Evolutionary conservation across 305 asterid species (phyloP).

Genomic region (Fraxinus dipetala): DNA sequence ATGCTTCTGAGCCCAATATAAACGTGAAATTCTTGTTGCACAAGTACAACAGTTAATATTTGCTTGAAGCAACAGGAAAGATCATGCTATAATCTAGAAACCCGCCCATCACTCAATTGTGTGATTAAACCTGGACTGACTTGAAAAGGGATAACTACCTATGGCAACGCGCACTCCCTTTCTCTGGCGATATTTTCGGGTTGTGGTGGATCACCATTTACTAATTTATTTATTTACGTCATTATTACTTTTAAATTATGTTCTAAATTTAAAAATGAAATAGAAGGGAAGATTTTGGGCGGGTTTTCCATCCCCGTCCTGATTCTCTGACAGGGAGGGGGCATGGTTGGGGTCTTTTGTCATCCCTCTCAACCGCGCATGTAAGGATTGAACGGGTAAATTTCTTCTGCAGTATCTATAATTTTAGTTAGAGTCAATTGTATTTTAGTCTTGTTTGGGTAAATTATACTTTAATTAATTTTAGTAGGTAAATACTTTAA

Average conservation of each 20-base stretch:
- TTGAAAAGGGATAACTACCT: not conserved
- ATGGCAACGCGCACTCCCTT: not conserved
- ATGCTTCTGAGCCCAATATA: not conserved
- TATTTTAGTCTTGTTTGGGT: not conserved
- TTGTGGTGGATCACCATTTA: not conserved
- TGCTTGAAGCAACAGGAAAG: not conserved
- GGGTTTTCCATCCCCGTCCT: not conserved
- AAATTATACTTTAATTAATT: not conserved
- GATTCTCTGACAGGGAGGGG: not conserved
- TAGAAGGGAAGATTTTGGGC: not conserved
- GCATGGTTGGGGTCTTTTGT: not conserved
- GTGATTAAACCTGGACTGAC: not conserved
- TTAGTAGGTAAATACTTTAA: not conserved
- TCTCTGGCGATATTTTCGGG: not conserved
- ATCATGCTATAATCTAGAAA: not conserved
- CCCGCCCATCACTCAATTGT: not conserved
- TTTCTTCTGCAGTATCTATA: not conserved
- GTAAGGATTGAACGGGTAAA: not conserved
- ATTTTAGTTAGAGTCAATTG: not conserved
- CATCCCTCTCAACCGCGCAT: not conserved
- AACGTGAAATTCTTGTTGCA: not conserved
- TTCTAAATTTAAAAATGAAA: not conserved
- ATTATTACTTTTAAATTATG: not conserved
- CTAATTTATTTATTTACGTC: not conserved
- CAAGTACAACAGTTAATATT: not conserved